Evolutionary conservation across 176 grass and related monocot species (phyloP), one percentile per base, ranked within the genome.

Genomic region (Musa itinerans): DNA sequence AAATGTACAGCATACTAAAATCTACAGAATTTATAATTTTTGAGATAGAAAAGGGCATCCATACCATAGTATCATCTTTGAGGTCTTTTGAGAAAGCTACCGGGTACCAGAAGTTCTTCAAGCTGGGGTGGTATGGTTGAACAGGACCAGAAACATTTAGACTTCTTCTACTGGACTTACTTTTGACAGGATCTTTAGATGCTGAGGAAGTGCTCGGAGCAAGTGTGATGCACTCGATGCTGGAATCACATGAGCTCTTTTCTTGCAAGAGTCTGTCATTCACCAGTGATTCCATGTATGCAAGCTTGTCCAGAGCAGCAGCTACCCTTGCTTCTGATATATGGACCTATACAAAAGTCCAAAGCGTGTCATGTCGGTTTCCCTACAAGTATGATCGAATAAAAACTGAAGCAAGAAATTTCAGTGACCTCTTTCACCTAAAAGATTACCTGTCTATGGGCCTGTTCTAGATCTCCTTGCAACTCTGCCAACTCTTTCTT

Each of bases 71-170:
- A 73, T 91, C 95, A 52, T 94, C 95, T 63, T 99, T 99, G 15
- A 99, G 78, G 21, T 99, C 95, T 74, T 54, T 89, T 54, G 95
- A 89, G 64, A 99, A 99, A 74, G 90, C 90, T 78, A 99, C 80
- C 13, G 95, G 95, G 81, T 99, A 99, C 95, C 95, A 99, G 65
- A 94, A 99, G 83, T 99, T 99, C 74, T 87, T 94, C 76, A 99
- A 75, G 68, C 74, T 84, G 2, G 88, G 81, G 51, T 87, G 84
- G 80, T 91, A 99, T 11, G 86, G 76, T 76, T 99, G 89, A 12
- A 94, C 88, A 9, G 95, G 88, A 50, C 90, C 90, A 58, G 95
- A 94, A 7, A 99, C 85, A 22, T 99, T 86, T 54, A 99, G 75
- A 22, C 58, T 63, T 53, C 86, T 74, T 21, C 71, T 81, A 11